Evolutionary conservation across 306 rosid genomes (phyloP).

Genomic region (Vachellia pachyceras): DNA sequence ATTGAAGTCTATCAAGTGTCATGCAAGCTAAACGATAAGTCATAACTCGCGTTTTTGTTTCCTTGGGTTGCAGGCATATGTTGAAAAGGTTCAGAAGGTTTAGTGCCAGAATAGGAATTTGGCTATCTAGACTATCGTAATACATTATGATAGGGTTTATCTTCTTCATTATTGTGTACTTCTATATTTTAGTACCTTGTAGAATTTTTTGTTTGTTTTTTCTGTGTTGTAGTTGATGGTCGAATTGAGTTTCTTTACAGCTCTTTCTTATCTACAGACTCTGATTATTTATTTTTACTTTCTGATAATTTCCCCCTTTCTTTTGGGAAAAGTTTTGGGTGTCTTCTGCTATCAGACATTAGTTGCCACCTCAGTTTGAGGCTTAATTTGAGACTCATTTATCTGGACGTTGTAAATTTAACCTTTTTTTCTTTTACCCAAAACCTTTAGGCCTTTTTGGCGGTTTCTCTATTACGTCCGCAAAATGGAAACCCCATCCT

Average conservation of each 20-base stretch:
- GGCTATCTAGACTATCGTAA: conserved; percentile 33
- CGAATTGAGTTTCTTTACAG: conserved; percentile 36
- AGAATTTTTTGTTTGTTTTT: background rate
- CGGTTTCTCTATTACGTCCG: background rate
- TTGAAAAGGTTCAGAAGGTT: conserved; percentile 76
- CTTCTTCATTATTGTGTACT: conserved; percentile 29
- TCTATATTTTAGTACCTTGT: conserved; percentile 29
- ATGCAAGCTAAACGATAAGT: conserved; percentile 27
- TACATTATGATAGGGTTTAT: conserved; percentile 24
- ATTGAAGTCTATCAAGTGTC: background rate
- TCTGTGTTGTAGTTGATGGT: conserved; percentile 40
- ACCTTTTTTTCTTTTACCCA: background rate
- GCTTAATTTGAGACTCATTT: conserved; percentile 2
- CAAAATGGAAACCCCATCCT: background rate
- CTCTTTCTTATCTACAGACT: conserved; percentile 33
- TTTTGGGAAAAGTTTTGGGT: conserved; percentile 8
- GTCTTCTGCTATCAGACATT: background rate
- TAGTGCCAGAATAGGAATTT: conserved; percentile 42
- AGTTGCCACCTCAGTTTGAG: conserved; percentile 27
- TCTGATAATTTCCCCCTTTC: background rate
- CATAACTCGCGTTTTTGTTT: conserved; percentile 3
- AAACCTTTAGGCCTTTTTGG: background rate
- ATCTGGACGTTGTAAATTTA: background rate
- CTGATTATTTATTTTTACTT: conserved; percentile 12
- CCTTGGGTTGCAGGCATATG: conserved; percentile 66